phyloP scores from a whole-genome alignment of 2,329 filamentous ascomycete genomes.

The Pseudogymnoascus sp. region DNA sequence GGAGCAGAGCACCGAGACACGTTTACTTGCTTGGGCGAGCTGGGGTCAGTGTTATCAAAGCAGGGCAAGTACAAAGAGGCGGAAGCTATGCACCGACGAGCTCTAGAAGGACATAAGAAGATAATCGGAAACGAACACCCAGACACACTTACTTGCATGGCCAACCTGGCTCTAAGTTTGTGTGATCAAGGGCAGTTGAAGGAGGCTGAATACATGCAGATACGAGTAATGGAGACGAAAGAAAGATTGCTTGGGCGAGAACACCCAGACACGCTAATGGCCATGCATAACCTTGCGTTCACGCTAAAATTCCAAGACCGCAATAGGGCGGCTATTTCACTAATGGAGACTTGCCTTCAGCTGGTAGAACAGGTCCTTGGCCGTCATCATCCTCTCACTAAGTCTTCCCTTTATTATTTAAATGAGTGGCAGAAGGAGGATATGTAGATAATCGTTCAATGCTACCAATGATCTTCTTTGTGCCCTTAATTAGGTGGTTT shows the following conservation, averaged over 20 bases:
- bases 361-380: not conserved
- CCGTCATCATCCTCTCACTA: not conserved
- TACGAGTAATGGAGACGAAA: conserved; percentile 11
- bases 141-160: not conserved
- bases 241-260: conserved; percentile 13
- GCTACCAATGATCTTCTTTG: not conserved
- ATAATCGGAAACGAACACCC: conserved; percentile 12
- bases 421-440: not conserved
- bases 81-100: not conserved
- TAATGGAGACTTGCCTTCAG: not conserved
- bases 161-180: no score
- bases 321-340: not conserved
- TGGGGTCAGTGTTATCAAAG: not conserved
- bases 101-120: not conserved
- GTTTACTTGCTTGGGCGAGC: not conserved
- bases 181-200: no score
- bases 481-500: not conserved
- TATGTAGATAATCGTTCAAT: conserved; percentile 7
- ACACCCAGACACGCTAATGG: conserved; percentile 1
- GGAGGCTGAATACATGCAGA: not conserved
- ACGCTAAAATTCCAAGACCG: not conserved
- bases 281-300: not conserved
- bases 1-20: not conserved
- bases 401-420: not conserved
- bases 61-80: conserved; percentile 9